Conservation (phyloP, 2,329 filamentous ascomycete species). For the Clarireedia monteithiana region DNA sequence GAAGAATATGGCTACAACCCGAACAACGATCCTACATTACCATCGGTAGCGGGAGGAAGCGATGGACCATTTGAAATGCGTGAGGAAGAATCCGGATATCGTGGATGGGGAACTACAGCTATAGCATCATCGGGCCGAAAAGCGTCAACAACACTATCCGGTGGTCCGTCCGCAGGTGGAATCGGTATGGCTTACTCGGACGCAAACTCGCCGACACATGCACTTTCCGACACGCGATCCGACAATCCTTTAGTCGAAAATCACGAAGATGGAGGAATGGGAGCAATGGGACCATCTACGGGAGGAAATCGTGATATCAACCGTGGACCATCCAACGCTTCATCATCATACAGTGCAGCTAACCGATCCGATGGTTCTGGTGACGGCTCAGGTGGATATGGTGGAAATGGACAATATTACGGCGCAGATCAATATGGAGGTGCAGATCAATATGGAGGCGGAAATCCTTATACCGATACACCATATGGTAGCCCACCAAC, state of each 20-base stretch:
- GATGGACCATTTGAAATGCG: slow-evolving; percentile 64
- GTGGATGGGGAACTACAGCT: slow-evolving; percentile 83
- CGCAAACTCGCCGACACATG: slow-evolving; percentile 58
- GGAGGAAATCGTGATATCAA: slow-evolving; percentile 68
- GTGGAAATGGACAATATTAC: slow-evolving; percentile 41
- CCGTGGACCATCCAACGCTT: slow-evolving; percentile 89
- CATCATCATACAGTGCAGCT: slow-evolving; percentile 84
- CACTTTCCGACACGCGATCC: slow-evolving; percentile 58
- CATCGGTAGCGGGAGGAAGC: slow-evolving; percentile 39
- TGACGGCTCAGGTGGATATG: slow-evolving; percentile 39
- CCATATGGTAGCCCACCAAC: slow-evolving; percentile 27
- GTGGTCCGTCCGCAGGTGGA: slow-evolving; percentile 48
- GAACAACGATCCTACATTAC: slow-evolving; percentile 84
- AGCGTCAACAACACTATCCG: slow-evolving; percentile 81
- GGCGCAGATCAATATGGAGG: slow-evolving; percentile 50
- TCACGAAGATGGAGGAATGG: slow-evolving; percentile 68
- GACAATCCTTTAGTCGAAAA: slow-evolving; percentile 55
- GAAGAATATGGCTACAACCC: slow-evolving; percentile 97
- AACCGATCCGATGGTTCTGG: slow-evolving; percentile 63
- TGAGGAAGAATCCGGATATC: slow-evolving; percentile 74
- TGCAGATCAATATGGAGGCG: slow-evolving; percentile 46
- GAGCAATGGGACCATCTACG: slow-evolving; percentile 68
- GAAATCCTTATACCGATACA: slow-evolving; percentile 46
- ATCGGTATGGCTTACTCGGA: slow-evolving; percentile 65
- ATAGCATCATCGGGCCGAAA: slow-evolving; percentile 67